Evolutionary conservation across 2,329 filamentous ascomycete species (phyloP).

Genomic region (Knufia petricola): DNA sequence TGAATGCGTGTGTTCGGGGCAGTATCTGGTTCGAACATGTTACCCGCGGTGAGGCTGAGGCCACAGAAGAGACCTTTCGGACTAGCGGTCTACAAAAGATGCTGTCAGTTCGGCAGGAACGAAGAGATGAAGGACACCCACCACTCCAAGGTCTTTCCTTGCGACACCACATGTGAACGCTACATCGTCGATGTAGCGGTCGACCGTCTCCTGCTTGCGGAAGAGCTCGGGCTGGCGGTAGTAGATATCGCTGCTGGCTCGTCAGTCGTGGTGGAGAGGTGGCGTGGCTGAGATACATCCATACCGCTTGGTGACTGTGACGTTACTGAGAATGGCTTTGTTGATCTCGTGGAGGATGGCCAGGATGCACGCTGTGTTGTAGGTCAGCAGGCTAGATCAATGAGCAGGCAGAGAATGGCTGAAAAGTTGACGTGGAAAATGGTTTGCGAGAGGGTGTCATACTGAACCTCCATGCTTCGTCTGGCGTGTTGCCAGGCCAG

Average conservation of each 20-base stretch:
- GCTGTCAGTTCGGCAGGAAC: not conserved
- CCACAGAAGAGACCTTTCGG: constrained; percentile 37
- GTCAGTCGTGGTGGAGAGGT: too few species aligned
- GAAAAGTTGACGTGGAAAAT: too few species aligned
- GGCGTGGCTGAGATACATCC: not conserved
- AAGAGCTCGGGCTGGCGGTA: constrained; percentile 54
- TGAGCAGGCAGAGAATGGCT: too few species aligned
- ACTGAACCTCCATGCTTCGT: constrained; percentile 53
- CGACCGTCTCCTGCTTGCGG: constrained; percentile 46
- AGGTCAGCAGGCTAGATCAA: not conserved
- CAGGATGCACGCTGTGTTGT: constrained; percentile 17
- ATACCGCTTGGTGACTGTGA: constrained; percentile 50
- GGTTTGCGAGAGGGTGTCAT: too few species aligned
- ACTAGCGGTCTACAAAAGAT: constrained; percentile 29
- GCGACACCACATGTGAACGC: constrained; percentile 50
- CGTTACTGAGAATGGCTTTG: constrained; percentile 39
- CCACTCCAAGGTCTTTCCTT: constrained; percentile 48
- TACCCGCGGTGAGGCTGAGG: constrained; percentile 8
- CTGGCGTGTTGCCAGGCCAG: constrained; percentile 46
- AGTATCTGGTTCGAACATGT: not conserved
- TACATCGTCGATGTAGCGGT: constrained; percentile 51
- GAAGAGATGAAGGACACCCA: too few species aligned
- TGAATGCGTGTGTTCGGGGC: constrained; percentile 5
- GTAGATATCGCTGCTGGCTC: constrained; percentile 48
- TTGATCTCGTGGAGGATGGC: constrained; percentile 47